Evolutionary conservation across 2,329 filamentous ascomycete species (phyloP).

Genomic region (Didymella glomerata): DNA sequence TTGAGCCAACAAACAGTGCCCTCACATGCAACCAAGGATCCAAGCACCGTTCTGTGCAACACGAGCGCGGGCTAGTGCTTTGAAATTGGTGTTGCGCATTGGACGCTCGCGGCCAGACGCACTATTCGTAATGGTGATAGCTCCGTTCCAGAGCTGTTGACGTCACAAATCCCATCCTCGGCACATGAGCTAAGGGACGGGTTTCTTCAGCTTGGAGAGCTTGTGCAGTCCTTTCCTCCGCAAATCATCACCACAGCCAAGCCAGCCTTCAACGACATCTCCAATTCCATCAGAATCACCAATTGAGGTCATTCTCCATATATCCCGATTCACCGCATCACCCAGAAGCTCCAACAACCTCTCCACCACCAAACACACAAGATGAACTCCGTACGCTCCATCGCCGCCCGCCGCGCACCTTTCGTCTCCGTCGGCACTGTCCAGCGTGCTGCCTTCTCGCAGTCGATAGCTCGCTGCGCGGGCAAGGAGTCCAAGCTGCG

Average conservation of each 20-base stretch:
- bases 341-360: background rate
- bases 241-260: slow-evolving; percentile 5
- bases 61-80: slow-evolving; percentile 13
- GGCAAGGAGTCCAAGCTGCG: slow-evolving; percentile 57
- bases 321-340: background rate
- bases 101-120: slow-evolving; percentile 19
- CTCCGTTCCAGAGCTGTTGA: slow-evolving; percentile 12
- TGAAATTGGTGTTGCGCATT: slow-evolving; percentile 18
- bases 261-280: background rate
- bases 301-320: slow-evolving; percentile 1
- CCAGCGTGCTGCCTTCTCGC: slow-evolving; percentile 51
- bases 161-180: slow-evolving; percentile 18
- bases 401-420: slow-evolving; percentile 44
- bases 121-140: slow-evolving; percentile 22
- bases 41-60: slow-evolving; percentile 4
- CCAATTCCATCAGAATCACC: slow-evolving; percentile 8
- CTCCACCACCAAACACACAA: slow-evolving; percentile 5
- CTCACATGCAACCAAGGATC: background rate
- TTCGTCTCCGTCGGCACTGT: slow-evolving; percentile 36
- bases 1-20: background rate
- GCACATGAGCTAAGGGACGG: background rate
- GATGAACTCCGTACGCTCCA: slow-evolving; percentile 46
- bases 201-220: slow-evolving; percentile 17
- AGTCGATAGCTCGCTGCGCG: slow-evolving; percentile 49
- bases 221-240: slow-evolving; percentile 14